A percentile compares a stretch with the other conserved stretches of the same genome.
phyloP scores from a whole-genome alignment of 108 stramenopile species.

The Cyclotella sp. region DNA sequence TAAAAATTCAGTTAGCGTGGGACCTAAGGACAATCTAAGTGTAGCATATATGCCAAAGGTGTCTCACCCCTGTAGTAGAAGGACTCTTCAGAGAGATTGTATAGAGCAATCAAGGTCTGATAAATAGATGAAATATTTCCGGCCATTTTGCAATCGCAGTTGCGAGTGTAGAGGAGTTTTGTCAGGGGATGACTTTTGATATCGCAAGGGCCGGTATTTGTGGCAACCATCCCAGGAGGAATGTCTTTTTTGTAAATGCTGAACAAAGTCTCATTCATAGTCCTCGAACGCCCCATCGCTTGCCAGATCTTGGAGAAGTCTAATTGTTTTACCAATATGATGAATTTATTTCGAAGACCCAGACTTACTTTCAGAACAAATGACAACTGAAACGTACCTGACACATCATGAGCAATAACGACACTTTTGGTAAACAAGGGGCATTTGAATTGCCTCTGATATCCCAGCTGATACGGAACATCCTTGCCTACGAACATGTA shows the following conservation, averaged over 20 bases:
- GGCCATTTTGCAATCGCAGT: constrained; percentile 63
- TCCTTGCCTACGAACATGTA: constrained; percentile 20
- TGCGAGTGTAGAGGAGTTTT: constrained; percentile 50
- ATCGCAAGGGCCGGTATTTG: constrained; percentile 31
- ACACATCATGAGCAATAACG: constrained; percentile 63
- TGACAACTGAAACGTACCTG: neutral
- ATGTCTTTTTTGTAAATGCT: constrained; percentile 59
- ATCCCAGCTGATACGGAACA: constrained; percentile 52
- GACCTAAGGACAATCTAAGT: neutral
- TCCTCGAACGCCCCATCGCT: constrained; percentile 64
- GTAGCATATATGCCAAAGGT: neutral
- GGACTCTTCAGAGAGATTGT: constrained; percentile 48
- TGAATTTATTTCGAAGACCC: neutral
- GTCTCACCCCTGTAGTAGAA: constrained; percentile 55
- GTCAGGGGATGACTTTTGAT: constrained; percentile 54
- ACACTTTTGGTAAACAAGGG: constrained; percentile 58
- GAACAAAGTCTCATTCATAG: constrained; percentile 62
- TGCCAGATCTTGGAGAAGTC: constrained; percentile 71
- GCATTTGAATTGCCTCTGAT: constrained; percentile 45
- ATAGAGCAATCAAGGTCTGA: constrained; percentile 57
- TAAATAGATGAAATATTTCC: constrained; percentile 62
- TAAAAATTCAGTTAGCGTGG: neutral
- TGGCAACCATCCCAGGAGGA: constrained; percentile 30
- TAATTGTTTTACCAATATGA: no score
- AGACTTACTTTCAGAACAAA: neutral